Evolutionary conservation across 305 asterid genomes (phyloP).

Genomic region (Fraxinus sp.): DNA sequence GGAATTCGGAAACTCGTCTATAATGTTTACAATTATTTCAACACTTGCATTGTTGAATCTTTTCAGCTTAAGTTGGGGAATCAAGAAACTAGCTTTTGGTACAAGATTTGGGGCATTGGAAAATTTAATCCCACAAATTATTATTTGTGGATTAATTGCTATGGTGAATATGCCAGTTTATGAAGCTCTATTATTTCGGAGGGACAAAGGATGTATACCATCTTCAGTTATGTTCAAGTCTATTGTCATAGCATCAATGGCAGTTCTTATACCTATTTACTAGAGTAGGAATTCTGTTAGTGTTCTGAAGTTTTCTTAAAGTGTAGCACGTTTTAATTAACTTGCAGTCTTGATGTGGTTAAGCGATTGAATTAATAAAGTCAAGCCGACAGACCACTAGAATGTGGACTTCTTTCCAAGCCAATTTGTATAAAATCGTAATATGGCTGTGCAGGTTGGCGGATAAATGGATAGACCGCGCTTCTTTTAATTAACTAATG

Average conservation of each 20-base stretch:
- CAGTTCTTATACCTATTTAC: constrained; percentile 21
- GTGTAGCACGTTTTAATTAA: not conserved
- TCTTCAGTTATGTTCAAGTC: constrained; percentile 36
- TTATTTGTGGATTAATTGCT: constrained; percentile 30
- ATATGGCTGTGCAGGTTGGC: too few species aligned
- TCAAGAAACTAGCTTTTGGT: constrained; percentile 17
- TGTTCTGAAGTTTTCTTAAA: not conserved
- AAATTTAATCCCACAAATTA: constrained; percentile 20
- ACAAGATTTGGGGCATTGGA: not conserved
- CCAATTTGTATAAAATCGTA: too few species aligned
- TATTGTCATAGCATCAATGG: constrained; percentile 28
- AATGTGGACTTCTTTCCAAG: too few species aligned
- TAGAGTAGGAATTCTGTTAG: not conserved
- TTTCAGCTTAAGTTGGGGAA: constrained; percentile 42
- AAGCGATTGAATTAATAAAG: not conserved
- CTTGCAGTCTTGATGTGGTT: not conserved
- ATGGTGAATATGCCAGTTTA: constrained; percentile 40
- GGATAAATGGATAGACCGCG: too few species aligned
- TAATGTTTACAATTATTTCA: constrained; percentile 45
- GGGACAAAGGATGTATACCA: constrained; percentile 42
- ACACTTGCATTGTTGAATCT: constrained; percentile 64
- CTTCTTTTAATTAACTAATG: too few species aligned
- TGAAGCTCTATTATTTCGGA: constrained; percentile 41
- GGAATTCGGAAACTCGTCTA: constrained; percentile 70
- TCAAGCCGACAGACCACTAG: too few species aligned